Conservation (phyloP, 1,139 yeast genomes). For the Kodamaea plutei region DNA sequence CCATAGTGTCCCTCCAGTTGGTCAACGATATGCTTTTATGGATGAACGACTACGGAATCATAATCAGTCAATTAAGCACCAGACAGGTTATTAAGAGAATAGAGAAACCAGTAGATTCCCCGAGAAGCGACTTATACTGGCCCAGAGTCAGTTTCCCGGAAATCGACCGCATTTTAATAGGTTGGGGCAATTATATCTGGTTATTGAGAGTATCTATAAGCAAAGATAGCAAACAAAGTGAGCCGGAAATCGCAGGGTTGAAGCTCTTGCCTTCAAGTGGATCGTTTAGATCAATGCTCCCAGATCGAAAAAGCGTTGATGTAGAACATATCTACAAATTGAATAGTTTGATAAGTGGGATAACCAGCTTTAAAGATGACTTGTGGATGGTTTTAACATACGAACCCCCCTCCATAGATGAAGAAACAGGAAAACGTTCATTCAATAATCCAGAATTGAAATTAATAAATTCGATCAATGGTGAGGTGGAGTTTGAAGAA, state of each 20-base stretch:
- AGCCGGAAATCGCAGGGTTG: slow-evolving; percentile 8
- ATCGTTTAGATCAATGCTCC: slow-evolving; percentile 47
- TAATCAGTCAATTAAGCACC: slow-evolving; percentile 49
- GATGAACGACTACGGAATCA: slow-evolving; percentile 82
- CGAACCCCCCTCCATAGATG: slow-evolving; percentile 38
- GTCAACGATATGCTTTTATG: slow-evolving; percentile 68
- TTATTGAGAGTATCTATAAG: slow-evolving; percentile 48
- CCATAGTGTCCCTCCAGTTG: slow-evolving; percentile 62
- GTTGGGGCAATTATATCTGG: slow-evolving; percentile 86
- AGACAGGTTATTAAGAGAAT: slow-evolving; percentile 46
- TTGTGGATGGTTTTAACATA: slow-evolving; percentile 58
- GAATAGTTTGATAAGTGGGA: slow-evolving; percentile 71
- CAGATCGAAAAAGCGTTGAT: slow-evolving; percentile 50
- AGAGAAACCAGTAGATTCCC: slow-evolving; percentile 55
- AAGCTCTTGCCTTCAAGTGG: slow-evolving; percentile 62
- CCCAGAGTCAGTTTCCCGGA: slow-evolving; percentile 74
- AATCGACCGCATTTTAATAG: slow-evolving; percentile 63
- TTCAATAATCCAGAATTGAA: slow-evolving; percentile 63
- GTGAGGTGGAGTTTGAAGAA: slow-evolving; percentile 80
- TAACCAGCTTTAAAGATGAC: slow-evolving; percentile 68
- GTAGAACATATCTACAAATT: slow-evolving; percentile 54
- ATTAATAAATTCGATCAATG: slow-evolving; percentile 58
- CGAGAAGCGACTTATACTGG: slow-evolving; percentile 79
- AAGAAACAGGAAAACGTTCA: slow-evolving; percentile 24
- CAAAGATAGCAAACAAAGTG: slow-evolving; percentile 7